Conservation (phyloP, 345 rosid species). For the Gossypium herbaceum region DNA sequence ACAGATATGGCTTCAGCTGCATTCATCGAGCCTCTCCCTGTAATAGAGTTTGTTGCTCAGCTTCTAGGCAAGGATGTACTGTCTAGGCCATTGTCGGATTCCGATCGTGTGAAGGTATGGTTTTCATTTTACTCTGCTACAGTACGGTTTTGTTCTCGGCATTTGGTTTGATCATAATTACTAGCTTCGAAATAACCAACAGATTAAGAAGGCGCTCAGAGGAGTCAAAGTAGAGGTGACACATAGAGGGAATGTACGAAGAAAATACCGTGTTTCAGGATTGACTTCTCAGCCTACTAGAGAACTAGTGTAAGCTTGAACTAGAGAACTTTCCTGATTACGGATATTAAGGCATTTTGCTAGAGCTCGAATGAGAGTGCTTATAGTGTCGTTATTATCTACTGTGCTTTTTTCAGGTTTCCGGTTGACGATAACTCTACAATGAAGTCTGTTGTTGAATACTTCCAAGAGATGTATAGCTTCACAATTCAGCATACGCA, state of each 20-base stretch:
- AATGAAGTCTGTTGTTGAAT: constrained; percentile 95
- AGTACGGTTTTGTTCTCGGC: constrained; percentile 6
- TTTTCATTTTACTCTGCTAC: neutral
- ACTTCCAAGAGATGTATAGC: constrained; percentile 99
- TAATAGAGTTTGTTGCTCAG: constrained; percentile 87
- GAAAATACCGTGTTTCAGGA: constrained; percentile 97
- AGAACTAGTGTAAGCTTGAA: constrained; percentile 70
- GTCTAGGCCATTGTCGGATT: constrained; percentile 75
- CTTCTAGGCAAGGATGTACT: constrained; percentile 85
- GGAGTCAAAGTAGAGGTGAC: constrained; percentile 99
- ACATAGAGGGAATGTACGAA: constrained; percentile 79
- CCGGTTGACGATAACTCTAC: constrained; percentile 92
- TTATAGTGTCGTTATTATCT: neutral
- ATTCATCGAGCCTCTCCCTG: constrained; percentile 97
- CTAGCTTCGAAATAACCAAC: constrained; percentile 15
- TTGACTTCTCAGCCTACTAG: constrained; percentile 96
- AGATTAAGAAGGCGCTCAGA: constrained; percentile 89
- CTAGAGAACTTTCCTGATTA: neutral
- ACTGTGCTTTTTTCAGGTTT: constrained; percentile 43
- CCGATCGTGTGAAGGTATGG: constrained; percentile 87
- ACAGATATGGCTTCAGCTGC: constrained; percentile 98
- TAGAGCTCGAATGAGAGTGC: neutral
- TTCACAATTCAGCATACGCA: constrained; percentile 89
- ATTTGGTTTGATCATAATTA: constrained; percentile 11
- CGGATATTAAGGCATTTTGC: neutral